Evolutionary conservation across 73 alveolate genomes (phyloP).

Genomic region (Effrenium voratum): DNA sequence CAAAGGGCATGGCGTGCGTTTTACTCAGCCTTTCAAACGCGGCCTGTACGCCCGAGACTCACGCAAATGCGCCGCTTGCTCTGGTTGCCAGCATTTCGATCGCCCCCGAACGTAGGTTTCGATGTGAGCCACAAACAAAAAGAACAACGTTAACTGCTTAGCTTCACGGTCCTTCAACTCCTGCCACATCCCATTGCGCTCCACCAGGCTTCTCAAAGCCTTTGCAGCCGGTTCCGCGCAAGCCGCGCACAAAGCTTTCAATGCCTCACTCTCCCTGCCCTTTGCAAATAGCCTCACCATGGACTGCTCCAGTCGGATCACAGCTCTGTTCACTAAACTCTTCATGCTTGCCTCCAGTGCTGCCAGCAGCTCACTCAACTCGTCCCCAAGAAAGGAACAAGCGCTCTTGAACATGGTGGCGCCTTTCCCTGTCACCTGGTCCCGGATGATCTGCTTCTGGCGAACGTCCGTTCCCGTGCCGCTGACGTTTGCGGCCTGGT

Average conservation of each 20-base stretch:
- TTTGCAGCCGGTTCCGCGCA: background rate
- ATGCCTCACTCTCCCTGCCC: slow-evolving; percentile 1
- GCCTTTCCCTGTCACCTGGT: slow-evolving; percentile 3
- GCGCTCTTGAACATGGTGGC: slow-evolving; percentile 17
- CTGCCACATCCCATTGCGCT: background rate
- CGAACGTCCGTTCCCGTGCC: slow-evolving; percentile 56
- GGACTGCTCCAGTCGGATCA: too few relatives aligned
- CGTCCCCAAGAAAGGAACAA: background rate
- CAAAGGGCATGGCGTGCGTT: too few relatives aligned
- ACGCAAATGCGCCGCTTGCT: too few relatives aligned
- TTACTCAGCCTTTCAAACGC: too few relatives aligned
- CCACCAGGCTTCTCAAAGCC: background rate
- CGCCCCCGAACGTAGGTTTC: too few relatives aligned
- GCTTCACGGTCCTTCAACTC: background rate
- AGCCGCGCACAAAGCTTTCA: background rate
- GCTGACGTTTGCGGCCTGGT: background rate
- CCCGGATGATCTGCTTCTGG: slow-evolving; percentile 23
- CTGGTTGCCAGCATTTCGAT: too few relatives aligned
- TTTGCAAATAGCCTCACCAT: background rate
- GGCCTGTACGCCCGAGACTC: too few relatives aligned
- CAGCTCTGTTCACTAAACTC: too few relatives aligned
- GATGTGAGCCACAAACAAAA: too few relatives aligned
- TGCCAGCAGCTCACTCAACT: background rate
- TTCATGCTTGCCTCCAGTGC: background rate
- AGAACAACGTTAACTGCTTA: too few relatives aligned